Base-by-base conservation (phyloP, 2,329 filamentous ascomycete species). In the Curvularia lunata region DNA sequence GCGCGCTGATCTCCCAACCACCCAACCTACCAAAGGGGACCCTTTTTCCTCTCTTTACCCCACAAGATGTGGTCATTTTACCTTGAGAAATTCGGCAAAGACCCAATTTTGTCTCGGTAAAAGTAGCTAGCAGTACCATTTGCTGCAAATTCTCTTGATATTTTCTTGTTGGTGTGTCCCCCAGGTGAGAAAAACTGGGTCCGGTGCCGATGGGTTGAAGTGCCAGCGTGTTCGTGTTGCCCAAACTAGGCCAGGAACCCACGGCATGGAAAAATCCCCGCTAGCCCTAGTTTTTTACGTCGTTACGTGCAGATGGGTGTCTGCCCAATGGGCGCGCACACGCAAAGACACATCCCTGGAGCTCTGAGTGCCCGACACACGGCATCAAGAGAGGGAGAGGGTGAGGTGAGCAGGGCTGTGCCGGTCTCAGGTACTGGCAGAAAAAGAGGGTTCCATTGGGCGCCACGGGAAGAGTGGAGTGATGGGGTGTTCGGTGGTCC, bases 391-490 rank as follows among this genome's bases (percentile, higher is more conserved):
- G 13, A 37, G 8, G 34, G 16, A 37, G 16, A 37, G 34, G 5
- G 16, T 37, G 32, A 34, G 12, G 13, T 37, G 34, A 37, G 53
- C 70, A 68, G 61, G 69, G 67, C 64, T 62, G 62, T 67, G 67
- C 68, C 48, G 25, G 64, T 64, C 62, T 66, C 55, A 58, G 45
- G 42, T 57, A 43, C 47, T 55, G 70, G 69, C 70, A 73, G 67
- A 72, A 72, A 72, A 55, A 58, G 21, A n/a, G 18, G 1, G 9
- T 5, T 7, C 45, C n/a, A 71, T 71, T 71, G 68, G 68, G 46
- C 16, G 16, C 34, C 16, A 18, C 34, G 16, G 16, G 2, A 5
- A 37, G 7, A 18, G 16, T 37, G 34, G 34, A 37, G 34, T n/a
- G 4, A 43, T 30, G 6, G 8, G 13, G 41, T 43, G 41, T 43